Percentiles rank a stretch among this genome's conserved stretches.
Conservation (phyloP, 164 flowering plant species). For the Nymphaea thermarum region DNA sequence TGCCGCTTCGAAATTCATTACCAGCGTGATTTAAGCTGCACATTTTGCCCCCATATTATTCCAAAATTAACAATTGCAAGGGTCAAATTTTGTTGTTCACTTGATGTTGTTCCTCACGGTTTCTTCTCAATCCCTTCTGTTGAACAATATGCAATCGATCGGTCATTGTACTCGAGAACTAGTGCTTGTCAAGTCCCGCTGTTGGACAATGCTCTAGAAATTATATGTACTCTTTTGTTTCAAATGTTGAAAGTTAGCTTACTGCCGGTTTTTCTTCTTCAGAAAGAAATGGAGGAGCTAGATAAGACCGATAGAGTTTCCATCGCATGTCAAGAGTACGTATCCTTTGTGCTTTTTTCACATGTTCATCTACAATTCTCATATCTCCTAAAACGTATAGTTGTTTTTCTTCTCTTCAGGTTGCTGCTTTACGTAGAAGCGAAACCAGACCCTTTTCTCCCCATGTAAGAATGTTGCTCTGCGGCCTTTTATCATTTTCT, state of each 20-base stretch:
- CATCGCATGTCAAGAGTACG: constrained; percentile 70
- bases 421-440: constrained; percentile 31
- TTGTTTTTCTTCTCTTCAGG: constrained; percentile 17
- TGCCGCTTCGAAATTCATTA: too few species aligned
- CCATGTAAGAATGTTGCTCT: constrained; percentile 27
- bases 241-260: not conserved
- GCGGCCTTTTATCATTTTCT: not conserved
- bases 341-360: not conserved
- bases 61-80: too few species aligned
- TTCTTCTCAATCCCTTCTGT: too few species aligned
- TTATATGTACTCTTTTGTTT: too few species aligned
- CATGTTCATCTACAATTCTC: not conserved
- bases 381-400: not conserved
- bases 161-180: too few species aligned
- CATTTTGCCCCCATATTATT: too few species aligned
- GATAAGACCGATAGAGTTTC: constrained; percentile 61
- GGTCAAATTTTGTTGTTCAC: too few species aligned
- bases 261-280: constrained; percentile 2
- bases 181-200: too few species aligned
- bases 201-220: too few species aligned
- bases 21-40: too few species aligned
- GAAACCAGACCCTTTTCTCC: constrained; percentile 65
- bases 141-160: too few species aligned
- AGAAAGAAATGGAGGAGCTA: constrained; percentile 79
- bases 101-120: too few species aligned